Conservation (phyloP, 139 green algal species). For the Raphidocelis subcapitata region DNA sequence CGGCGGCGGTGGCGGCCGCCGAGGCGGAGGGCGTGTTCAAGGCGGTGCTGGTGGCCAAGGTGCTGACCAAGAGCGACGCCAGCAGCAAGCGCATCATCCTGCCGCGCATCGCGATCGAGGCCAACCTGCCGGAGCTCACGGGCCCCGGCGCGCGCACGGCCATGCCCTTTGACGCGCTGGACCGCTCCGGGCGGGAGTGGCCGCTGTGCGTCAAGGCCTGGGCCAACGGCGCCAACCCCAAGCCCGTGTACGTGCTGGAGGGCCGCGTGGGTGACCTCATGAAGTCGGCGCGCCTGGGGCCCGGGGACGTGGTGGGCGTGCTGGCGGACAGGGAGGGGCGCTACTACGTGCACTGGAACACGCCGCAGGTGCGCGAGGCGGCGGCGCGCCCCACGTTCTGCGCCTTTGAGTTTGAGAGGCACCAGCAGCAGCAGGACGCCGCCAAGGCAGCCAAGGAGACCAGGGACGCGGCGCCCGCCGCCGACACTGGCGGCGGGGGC, state of each 20-base stretch:
- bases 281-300: conserved; percentile 36
- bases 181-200: not conserved
- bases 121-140: conserved; percentile 42
- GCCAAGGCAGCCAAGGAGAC: too few species aligned
- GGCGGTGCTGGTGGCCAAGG: conserved; percentile 71
- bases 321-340: conserved; percentile 41
- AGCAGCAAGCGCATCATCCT: conserved; percentile 68
- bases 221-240: conserved; percentile 71
- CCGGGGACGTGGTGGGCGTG: conserved; percentile 66
- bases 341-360: conserved; percentile 61
- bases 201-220: conserved; percentile 53
- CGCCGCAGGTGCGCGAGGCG: conserved; percentile 29
- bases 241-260: conserved; percentile 79
- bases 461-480: too few species aligned
- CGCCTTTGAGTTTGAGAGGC: conserved; percentile 11
- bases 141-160: not conserved
- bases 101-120: conserved; percentile 64
- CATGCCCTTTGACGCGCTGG: conserved; percentile 10
- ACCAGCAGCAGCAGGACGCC: not conserved
- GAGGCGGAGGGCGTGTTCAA: not conserved
- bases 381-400: conserved; percentile 50
- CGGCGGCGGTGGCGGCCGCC: not conserved
- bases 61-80: conserved; percentile 67
- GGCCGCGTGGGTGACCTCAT: conserved; percentile 41
- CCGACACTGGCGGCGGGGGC: not conserved